These are phyloP conservation scores for Epicoccum nigrum DNA, from an alignment of 2,329 filamentous ascomycete species.

Conservation along the genomic window DNA sequence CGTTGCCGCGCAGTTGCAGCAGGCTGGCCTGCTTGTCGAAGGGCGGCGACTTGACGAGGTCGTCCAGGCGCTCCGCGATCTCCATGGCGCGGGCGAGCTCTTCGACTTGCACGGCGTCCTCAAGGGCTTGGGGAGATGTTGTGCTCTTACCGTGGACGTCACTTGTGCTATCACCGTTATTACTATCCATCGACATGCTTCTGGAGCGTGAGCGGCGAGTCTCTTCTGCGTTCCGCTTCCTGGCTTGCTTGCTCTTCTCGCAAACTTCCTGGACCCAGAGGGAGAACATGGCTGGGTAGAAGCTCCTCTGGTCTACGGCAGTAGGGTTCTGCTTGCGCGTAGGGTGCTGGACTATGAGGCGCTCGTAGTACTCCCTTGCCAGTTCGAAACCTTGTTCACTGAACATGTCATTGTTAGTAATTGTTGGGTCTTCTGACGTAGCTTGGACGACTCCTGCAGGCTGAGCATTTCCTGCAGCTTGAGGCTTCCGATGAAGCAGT, in stretches of 20 bases:
- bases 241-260: slow-evolving; percentile 59
- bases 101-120: slow-evolving; percentile 51
- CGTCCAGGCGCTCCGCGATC: slow-evolving; percentile 73
- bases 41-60: slow-evolving; percentile 70
- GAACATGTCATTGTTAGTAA: slow-evolving; percentile 26
- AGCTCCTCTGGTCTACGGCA: slow-evolving; percentile 70
- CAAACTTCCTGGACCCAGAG: slow-evolving; percentile 80
- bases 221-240: slow-evolving; percentile 10
- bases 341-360: slow-evolving; percentile 73
- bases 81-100: slow-evolving; percentile 66
- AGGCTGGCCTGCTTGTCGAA: slow-evolving; percentile 72
- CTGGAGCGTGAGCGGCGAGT: slow-evolving; percentile 14
- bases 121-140: slow-evolving; percentile 9
- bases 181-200: slow-evolving; percentile 21
- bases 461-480: not conserved
- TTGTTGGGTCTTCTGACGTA: not conserved
- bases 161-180: slow-evolving; percentile 17
- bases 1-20: slow-evolving; percentile 73
- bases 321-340: slow-evolving; percentile 69
- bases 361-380: slow-evolving; percentile 75
- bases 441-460: no score
- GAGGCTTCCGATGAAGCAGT: slow-evolving; percentile 63
- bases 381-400: slow-evolving; percentile 58
- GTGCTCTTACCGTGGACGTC: slow-evolving; percentile 19
- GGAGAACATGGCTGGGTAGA: slow-evolving; percentile 80